Base-by-base conservation (phyloP, 139 green algal genomes). In the Tetraselmis chui region DNA sequence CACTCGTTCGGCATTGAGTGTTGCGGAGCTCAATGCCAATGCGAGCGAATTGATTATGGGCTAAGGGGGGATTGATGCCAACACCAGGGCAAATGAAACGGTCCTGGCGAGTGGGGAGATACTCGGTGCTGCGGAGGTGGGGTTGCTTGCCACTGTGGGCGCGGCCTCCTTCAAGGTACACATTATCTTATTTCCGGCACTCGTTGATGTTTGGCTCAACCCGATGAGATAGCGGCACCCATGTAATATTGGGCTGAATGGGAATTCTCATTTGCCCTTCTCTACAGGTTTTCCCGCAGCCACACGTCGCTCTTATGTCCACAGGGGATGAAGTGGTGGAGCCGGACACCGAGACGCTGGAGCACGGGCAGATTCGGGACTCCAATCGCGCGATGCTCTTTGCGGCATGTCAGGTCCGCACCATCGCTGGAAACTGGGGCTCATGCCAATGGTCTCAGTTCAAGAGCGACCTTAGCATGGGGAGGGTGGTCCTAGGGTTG, bases 301-400 rank as follows among this genome's bases (percentile, higher is more conserved):
- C 92, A 0, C 79, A 83, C 25, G 92, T 98, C 24, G 96, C 89
- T 0, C 89, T 99, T 30, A 89, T 98, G 29, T 98, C 95, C 27
- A 99, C 95, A 18, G 92, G 93, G 0, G 92, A 96, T 59, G 92
- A 96, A 85, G 81, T 96, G 22, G 80, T 89, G 2, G 92, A 96
- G n/a, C 86, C 89, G 0, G 79, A 22, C 0, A 83, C 80, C 22
- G 5, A 83, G 30, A 32, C 83, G 1, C 87, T 96, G 45, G 79
- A 83, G 1, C 89, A 87, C n/a, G 94, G 94, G 22, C 87, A 98
- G 88, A 94, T 98, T 77, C 80, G 92, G 0, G 96, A 99, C 82
- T 87, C 92, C 84, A 98, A 98, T 87, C 84, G 96, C 5, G 59
- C 92, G 5, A 97, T 98, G 93, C 92, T 98, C 81, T 75, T 97